A percentile compares a stretch with the other conserved stretches of the same genome.
phyloP scores from a whole-genome alignment of 495 filamentous ascomycete genomes.

The Penicillium goetzii region DNA sequence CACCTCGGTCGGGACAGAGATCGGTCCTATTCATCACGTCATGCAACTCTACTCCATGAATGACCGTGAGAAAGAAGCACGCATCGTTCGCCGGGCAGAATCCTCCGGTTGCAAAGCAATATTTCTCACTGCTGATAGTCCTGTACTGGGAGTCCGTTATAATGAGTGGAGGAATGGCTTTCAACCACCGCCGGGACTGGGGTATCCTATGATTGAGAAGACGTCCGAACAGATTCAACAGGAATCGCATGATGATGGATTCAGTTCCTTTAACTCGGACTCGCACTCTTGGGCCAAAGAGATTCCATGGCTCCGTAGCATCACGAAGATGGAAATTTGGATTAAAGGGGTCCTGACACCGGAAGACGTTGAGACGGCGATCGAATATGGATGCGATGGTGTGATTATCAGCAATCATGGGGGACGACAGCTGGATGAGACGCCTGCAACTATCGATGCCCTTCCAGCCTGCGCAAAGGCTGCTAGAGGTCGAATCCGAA shows the following conservation, averaged over 20 bases:
- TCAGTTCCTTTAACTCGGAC: slow-evolving; percentile 61
- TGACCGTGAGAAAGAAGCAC: slow-evolving; percentile 61
- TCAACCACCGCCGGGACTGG: slow-evolving; percentile 36
- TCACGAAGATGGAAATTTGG: slow-evolving; percentile 60
- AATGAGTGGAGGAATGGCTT: slow-evolving; percentile 50
- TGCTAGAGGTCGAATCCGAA: slow-evolving; percentile 61
- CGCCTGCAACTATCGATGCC: slow-evolving; percentile 61
- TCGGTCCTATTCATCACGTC: slow-evolving; percentile 50
- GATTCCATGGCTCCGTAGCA: slow-evolving; percentile 46
- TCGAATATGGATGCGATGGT: slow-evolving; percentile 58
- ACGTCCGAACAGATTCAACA: slow-evolving; percentile 64
- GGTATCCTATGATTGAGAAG: slow-evolving; percentile 59
- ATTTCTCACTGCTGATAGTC: slow-evolving; percentile 83
- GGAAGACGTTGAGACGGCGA: slow-evolving; percentile 57
- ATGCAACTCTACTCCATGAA: slow-evolving; percentile 79
- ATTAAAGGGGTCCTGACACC: slow-evolving; percentile 61
- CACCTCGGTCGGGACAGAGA: slow-evolving; percentile 46
- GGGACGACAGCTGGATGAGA: slow-evolving; percentile 67
- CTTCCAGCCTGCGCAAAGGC: slow-evolving; percentile 66
- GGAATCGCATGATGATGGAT: slow-evolving; percentile 55
- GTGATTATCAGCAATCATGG: slow-evolving; percentile 73
- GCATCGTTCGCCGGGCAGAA: slow-evolving; percentile 44
- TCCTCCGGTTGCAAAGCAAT: slow-evolving; percentile 61
- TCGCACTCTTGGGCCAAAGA: slow-evolving; percentile 65
- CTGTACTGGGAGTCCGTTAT: slow-evolving; percentile 65